Conservation (phyloP, 208 protist species). For the Acanthamoeba lenticulata region DNA sequence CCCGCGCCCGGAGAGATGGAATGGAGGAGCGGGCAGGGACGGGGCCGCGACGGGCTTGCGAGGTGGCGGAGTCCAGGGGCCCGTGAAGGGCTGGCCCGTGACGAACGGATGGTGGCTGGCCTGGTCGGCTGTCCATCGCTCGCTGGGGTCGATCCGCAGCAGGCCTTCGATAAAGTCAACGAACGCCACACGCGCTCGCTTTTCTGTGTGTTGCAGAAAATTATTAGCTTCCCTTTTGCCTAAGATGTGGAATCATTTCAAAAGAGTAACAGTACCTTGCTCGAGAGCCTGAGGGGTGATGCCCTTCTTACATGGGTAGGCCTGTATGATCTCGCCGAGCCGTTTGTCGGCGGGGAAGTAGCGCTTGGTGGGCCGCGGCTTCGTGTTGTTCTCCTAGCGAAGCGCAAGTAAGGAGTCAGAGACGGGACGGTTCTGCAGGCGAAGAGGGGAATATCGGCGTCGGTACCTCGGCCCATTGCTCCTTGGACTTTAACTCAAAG, state of each 20-base stretch:
- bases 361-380: neutral
- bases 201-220: neutral
- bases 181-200: neutral
- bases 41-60: neutral
- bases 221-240: neutral
- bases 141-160: constrained; percentile 3
- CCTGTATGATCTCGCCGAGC: neutral
- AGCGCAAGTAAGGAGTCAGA: neutral
- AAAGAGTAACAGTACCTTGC: neutral
- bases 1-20: neutral
- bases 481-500: neutral
- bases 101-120: constrained; percentile 66
- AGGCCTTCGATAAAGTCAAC: constrained; percentile 39
- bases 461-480: constrained; percentile 62
- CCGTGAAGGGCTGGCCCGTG: constrained; percentile 39
- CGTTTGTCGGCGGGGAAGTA: constrained; percentile 2
- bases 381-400: constrained; percentile 1
- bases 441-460: neutral
- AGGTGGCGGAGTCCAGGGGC: constrained; percentile 1
- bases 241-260: neutral
- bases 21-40: neutral
- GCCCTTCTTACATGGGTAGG: constrained; percentile 19
- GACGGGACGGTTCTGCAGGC: too few species aligned
- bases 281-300: neutral
- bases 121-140: constrained; percentile 58